Evolutionary conservation across 1,139 yeast genomes (phyloP), one percentile per base, ranked within the genome.

Genomic region (Kodamaea sp.): DNA sequence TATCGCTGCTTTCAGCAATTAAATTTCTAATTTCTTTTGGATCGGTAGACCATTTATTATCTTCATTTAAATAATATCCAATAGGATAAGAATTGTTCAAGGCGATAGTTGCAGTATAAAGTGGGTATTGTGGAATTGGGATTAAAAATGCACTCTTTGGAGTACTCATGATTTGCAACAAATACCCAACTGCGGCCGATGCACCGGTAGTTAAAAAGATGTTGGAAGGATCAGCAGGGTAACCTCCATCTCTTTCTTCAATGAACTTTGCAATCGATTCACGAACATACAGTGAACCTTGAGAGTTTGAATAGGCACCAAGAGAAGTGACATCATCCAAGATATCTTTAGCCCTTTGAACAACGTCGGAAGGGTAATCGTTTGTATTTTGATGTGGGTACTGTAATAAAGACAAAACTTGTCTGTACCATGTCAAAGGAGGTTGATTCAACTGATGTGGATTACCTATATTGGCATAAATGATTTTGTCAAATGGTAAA

Each of bases 71-170:
- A 55, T 76, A 87, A 64, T 92, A 94, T n/a, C 96, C 95, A 38
- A 92, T 72, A 7, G 95, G 85, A 27, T 81, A 77, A 10, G 96
- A 80, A 54, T 85, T 79, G 55, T 84, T 84, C 53, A 92, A 71
- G 3, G 96, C 84, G 54, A 94, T 73, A 5, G 96, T 74, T 11
- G 98, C 97, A 6, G 97, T 88, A 66, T 92, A 92, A 45, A 94
- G 74, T 5, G 98, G 98, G 59, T 94, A 92, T 65, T 92, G 98
- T 9, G 98, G 98, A 50, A 92, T 90, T 28, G 98, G 98, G 49
- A 92, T 89, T 64, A 92, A 68, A 49, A 89, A 89, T 23, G 97
- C 97, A 5, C 90, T 74, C 41, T 78, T 64, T 23, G 75, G 74
- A 30, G 73, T 63, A 2, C 94, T 73, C 26, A 92, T 66, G 30